Conservation (phyloP, 306 rosid species). For the Hippophae gyantsensis region DNA sequence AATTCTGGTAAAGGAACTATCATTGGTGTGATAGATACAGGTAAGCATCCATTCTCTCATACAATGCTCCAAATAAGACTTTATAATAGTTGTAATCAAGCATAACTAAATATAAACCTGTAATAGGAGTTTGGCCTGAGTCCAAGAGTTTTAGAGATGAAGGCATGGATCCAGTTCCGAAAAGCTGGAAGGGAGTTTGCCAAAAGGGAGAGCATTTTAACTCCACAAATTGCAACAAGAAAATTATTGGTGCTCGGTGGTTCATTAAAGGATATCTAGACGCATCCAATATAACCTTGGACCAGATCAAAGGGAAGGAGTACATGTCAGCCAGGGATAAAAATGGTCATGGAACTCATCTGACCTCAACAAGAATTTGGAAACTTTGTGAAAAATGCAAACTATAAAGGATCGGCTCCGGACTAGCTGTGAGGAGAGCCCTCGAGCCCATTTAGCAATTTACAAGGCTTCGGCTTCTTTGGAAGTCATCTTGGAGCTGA, state of each 20-base stretch:
- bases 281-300: slow-evolving; percentile 27
- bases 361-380: slow-evolving; percentile 56
- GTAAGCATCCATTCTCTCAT: slow-evolving; percentile 22
- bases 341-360: slow-evolving; percentile 56
- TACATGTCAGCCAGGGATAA: slow-evolving; percentile 49
- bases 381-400: slow-evolving; percentile 27
- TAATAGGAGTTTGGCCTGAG: slow-evolving; percentile 58
- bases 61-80: not conserved
- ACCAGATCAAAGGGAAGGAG: slow-evolving; percentile 28
- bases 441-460: slow-evolving; percentile 42
- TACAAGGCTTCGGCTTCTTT: slow-evolving; percentile 54
- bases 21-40: slow-evolving; percentile 53
- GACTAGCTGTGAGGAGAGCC: slow-evolving; percentile 58
- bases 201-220: slow-evolving; percentile 46
- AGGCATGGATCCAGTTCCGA: slow-evolving; percentile 38
- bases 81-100: not conserved
- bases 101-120: too few relatives aligned
- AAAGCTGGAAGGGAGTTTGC: slow-evolving; percentile 48
- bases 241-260: slow-evolving; percentile 66
- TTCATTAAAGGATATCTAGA: slow-evolving; percentile 56
- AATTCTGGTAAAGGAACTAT: slow-evolving; percentile 33
- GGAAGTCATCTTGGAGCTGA: slow-evolving; percentile 54
- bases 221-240: slow-evolving; percentile 45
- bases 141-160: slow-evolving; percentile 49
- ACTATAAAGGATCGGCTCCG: slow-evolving; percentile 43